Evolutionary conservation across 768 basidiomycete species (phyloP).

Genomic region (Harrya chromipes): DNA sequence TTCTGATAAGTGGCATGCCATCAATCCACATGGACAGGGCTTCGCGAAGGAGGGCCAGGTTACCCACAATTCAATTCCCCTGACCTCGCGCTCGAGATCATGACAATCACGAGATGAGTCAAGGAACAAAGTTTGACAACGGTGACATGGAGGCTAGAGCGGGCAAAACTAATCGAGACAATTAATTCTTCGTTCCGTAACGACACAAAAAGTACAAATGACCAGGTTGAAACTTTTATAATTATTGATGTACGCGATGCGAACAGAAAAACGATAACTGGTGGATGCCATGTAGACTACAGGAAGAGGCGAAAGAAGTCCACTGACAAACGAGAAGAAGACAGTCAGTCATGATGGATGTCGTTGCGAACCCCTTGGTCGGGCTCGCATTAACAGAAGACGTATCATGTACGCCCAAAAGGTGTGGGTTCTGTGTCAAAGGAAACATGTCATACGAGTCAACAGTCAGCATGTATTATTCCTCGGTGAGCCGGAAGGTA

Average conservation of each 20-base stretch:
- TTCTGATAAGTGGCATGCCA: no score
- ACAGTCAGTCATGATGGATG: background rate
- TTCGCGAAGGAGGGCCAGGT: no score
- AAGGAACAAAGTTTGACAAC: background rate
- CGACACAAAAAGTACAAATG: constrained; percentile 20
- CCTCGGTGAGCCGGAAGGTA: background rate
- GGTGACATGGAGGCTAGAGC: background rate
- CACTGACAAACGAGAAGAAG: background rate
- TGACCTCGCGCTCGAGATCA: no score
- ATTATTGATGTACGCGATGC: background rate
- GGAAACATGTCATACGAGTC: background rate
- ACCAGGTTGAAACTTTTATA: background rate
- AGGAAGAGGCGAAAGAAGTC: background rate
- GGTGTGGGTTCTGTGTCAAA: background rate
- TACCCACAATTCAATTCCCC: no score
- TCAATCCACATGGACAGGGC: no score
- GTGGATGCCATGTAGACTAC: constrained; percentile 18
- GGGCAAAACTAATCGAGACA: background rate
- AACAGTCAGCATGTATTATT: background rate
- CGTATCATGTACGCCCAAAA: constrained; percentile 1
- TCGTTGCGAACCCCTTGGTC: background rate
- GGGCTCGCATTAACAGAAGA: constrained; percentile 1
- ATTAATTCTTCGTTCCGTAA: background rate
- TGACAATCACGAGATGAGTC: no score
- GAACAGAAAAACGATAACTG: constrained; percentile 3